Base-by-base conservation (phyloP, 805 yeast genomes). In the Candida multigemmis region DNA sequence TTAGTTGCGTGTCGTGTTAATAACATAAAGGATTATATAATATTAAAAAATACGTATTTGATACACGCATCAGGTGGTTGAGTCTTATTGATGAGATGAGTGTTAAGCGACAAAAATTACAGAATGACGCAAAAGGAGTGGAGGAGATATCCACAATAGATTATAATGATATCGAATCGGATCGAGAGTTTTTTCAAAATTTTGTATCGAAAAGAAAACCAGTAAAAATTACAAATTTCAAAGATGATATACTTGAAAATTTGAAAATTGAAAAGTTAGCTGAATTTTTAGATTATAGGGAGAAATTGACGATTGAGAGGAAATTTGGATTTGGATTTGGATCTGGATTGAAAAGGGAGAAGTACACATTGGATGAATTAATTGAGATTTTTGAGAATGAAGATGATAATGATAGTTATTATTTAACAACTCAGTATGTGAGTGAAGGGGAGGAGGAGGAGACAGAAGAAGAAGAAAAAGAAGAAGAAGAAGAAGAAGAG, bases 351-450 rank as follows among this genome's bases (percentile, higher is more conserved):
- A 55, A 58, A 30, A 54, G 86, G 35, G 46, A 62, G 10, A 60
- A 61, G 29, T 62, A 77, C 71, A 46, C 53, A 3, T 59, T 79
- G 33, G 41, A 42, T 0, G 71, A 73, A 12, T 61, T 80, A 24
- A 46, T 76, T 27, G 42, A 48, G 1, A 56, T 50, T 33, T 38
- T 76, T 15, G 30, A 44, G 16, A 23, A 39, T 3, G 74, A 71
- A 1, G 70, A 68, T 11, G 41, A 37, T 14, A 18, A 29, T 16
- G 62, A 50, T 16, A 48, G 58, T 0, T 60, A 68, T 31, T 79
- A 80, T 37, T 53, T 79, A 44, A 80, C 87, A 1, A 80, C 87
- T 0, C 87, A 80, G 37, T 80, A 80, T 41, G 68, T 68, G 32
- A 48, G 45, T 22, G n/a, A n/a, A n/a, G 76, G 67, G 25, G 68